Conservation (phyloP, 1,139 yeast genomes). For the Candida neerlandica region DNA sequence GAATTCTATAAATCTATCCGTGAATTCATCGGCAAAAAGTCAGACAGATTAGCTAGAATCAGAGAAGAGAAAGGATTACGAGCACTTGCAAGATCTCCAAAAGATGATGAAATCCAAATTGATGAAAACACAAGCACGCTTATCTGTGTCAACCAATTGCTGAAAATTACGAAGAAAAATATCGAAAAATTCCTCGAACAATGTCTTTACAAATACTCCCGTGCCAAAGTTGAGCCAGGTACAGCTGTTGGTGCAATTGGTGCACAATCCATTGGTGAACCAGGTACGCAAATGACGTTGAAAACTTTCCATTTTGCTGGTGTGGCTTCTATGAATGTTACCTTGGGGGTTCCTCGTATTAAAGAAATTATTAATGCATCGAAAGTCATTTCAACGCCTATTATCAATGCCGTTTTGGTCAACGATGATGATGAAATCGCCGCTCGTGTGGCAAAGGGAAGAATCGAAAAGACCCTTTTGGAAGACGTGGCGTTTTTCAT, state of each 20-base stretch:
- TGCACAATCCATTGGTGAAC: constrained; percentile 99
- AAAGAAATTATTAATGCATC: constrained; percentile 98
- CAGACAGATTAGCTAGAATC: constrained; percentile 54
- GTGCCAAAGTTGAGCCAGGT: constrained; percentile 97
- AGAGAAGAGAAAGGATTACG: constrained; percentile 56
- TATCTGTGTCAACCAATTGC: constrained; percentile 68
- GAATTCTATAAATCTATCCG: constrained; percentile 76
- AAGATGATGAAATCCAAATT: constrained; percentile 44
- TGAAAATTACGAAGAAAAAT: constrained; percentile 65
- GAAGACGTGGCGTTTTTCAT: constrained; percentile 86
- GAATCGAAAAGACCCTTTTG: constrained; percentile 89
- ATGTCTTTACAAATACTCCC: constrained; percentile 79
- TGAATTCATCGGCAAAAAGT: constrained; percentile 60
- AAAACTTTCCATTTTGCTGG: constrained; percentile 99
- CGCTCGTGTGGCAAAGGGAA: constrained; percentile 97
- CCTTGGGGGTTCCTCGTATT: constrained; percentile 97
- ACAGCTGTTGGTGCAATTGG: constrained; percentile 99
- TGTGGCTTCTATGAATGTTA: constrained; percentile 98
- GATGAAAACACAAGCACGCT: constrained; percentile 51
- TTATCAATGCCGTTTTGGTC: constrained; percentile 90
- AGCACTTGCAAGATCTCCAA: constrained; percentile 26
- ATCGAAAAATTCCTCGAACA: constrained; percentile 71
- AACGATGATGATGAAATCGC: constrained; percentile 96
- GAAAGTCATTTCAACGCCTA: constrained; percentile 93
- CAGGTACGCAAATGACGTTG: constrained; percentile 99